Percentiles rank a stretch among this genome's conserved stretches.
Evolutionary conservation across 305 asterid species (phyloP).

Genomic region (Fraxinus latifolia): DNA sequence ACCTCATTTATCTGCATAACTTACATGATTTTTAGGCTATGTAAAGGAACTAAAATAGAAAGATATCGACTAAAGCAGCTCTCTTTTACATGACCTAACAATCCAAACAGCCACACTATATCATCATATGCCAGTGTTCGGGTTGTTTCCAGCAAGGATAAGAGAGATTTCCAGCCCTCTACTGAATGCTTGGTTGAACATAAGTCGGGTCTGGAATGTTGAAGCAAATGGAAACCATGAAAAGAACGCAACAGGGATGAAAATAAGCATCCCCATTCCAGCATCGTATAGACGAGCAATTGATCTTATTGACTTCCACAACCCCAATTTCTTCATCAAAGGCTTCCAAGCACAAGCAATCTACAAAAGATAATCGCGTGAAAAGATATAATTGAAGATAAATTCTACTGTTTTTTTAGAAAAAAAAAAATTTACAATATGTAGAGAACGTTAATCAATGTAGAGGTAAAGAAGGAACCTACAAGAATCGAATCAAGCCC

Average conservation of each 20-base stretch:
- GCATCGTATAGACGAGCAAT: slow-evolving; percentile 89
- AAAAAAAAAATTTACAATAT: background rate
- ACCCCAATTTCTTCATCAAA: slow-evolving; percentile 70
- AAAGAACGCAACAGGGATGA: slow-evolving; percentile 77
- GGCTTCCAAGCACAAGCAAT: slow-evolving; percentile 95
- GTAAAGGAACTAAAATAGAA: background rate
- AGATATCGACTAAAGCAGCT: background rate
- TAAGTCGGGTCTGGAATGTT: slow-evolving; percentile 94
- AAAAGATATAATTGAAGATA: background rate
- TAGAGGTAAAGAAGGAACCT: background rate
- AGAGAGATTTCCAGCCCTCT: slow-evolving; percentile 95
- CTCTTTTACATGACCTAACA: background rate
- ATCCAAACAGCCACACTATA: background rate
- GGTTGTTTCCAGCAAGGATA: slow-evolving; percentile 94
- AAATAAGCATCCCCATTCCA: slow-evolving; percentile 75
- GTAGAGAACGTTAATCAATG: background rate
- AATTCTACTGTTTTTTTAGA: background rate
- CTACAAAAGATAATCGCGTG: slow-evolving; percentile 30
- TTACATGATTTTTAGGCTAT: background rate
- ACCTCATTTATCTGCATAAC: background rate
- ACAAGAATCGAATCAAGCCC: background rate
- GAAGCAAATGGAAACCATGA: slow-evolving; percentile 98
- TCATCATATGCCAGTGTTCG: slow-evolving; percentile 59
- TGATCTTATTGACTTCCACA: slow-evolving; percentile 92
- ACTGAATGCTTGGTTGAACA: slow-evolving; percentile 99